These are phyloP conservation scores for Candida coquimbonensis DNA, from an alignment of 805 yeast species.

Conservation along the genomic window DNA sequence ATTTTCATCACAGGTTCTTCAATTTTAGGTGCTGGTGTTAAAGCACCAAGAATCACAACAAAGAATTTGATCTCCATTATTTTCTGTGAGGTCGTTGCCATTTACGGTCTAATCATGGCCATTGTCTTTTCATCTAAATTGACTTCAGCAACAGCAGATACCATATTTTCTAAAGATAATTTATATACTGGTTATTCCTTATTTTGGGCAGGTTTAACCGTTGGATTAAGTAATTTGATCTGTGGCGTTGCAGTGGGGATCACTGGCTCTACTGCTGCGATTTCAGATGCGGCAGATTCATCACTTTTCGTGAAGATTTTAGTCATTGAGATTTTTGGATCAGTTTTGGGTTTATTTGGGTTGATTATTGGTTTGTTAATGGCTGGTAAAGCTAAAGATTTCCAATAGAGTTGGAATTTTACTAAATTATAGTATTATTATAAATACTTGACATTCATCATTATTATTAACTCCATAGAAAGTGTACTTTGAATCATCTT, in stretches of 20 bases:
- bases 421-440: background rate
- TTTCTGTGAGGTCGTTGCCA: slow-evolving; percentile 98
- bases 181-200: slow-evolving; percentile 90
- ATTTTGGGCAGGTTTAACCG: slow-evolving; percentile 98
- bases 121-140: slow-evolving; percentile 93
- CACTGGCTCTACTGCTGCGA: slow-evolving; percentile 98
- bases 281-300: slow-evolving; percentile 96
- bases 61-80: slow-evolving; percentile 94
- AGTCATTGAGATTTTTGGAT: slow-evolving; percentile 96
- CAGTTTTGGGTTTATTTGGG: slow-evolving; percentile 92
- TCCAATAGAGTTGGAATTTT: slow-evolving; percentile 36
- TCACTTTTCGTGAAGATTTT: slow-evolving; percentile 90
- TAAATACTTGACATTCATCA: too few species aligned
- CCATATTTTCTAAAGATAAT: slow-evolving; percentile 71
- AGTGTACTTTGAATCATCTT: too few species aligned
- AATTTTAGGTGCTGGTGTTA: slow-evolving; percentile 95
- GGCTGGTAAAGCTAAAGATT: slow-evolving; percentile 94
- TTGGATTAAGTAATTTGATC: slow-evolving; percentile 84
- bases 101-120: slow-evolving; percentile 95
- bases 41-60: slow-evolving; percentile 95
- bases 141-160: slow-evolving; percentile 53
- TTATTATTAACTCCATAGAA: too few species aligned
- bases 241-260: slow-evolving; percentile 97
- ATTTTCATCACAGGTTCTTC: slow-evolving; percentile 93
- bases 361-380: slow-evolving; percentile 93